Evolutionary conservation across 345 rosid genomes (phyloP).

Genomic region (Pistacia integerrima): DNA sequence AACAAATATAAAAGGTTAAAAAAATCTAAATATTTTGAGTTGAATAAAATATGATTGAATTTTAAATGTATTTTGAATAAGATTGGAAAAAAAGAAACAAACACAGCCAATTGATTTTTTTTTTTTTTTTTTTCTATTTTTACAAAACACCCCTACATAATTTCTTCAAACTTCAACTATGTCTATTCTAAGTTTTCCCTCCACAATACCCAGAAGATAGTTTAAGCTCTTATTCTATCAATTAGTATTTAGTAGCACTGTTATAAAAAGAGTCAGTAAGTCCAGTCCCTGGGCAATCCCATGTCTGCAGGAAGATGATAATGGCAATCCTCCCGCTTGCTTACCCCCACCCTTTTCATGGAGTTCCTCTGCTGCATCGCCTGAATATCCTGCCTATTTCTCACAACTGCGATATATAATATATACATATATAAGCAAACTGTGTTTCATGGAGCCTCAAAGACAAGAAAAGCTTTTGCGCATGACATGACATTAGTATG

Average conservation of each 20-base stretch:
- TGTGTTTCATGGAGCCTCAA: no score
- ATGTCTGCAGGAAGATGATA: conserved; percentile 46
- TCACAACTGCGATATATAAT: conserved; percentile 19
- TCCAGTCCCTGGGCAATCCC: conserved; percentile 41
- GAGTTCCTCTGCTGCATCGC: conserved; percentile 20
- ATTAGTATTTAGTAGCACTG: background rate
- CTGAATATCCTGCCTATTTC: conserved; percentile 18
- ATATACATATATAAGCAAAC: background rate
- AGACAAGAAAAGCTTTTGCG: no score
- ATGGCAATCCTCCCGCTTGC: conserved; percentile 31
- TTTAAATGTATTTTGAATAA: no score
- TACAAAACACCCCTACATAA: no score
- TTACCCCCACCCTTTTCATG: conserved; percentile 15
- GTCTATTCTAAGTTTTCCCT: background rate
- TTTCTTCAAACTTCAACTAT: background rate
- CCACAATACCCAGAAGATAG: conserved; percentile 17
- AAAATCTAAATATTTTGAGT: no score
- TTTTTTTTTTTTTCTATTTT: background rate
- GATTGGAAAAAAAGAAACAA: no score
- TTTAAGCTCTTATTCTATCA: background rate
- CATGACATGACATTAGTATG: no score
- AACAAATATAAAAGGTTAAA: no score
- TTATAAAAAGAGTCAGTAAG: conserved; percentile 21
- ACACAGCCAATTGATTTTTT: no score
- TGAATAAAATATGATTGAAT: no score